Evolutionary conservation across 2,329 filamentous ascomycete species (phyloP).

Genomic region (Alternaria viburni): DNA sequence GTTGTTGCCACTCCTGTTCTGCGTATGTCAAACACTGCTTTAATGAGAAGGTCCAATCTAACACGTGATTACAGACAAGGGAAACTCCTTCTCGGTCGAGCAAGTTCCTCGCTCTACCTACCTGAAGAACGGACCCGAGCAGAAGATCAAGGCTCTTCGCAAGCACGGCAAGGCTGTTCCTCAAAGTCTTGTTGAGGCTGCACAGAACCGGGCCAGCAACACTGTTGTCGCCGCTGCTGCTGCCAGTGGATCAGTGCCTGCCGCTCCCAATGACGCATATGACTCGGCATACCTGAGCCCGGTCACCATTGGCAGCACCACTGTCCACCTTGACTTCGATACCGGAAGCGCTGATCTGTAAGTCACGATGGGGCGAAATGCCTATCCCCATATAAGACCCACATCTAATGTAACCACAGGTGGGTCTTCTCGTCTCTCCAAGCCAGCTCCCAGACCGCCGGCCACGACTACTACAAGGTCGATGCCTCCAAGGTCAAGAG

Average conservation of each 20-base stretch:
- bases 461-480: conserved; percentile 66
- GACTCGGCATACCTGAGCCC: conserved; percentile 51
- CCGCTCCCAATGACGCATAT: conserved; percentile 49
- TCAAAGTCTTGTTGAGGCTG: conserved; percentile 36
- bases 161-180: conserved; percentile 47
- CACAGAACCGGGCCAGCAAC: conserved; percentile 34
- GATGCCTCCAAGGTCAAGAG: conserved; percentile 52
- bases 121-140: conserved; percentile 48
- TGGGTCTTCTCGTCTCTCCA: conserved; percentile 72
- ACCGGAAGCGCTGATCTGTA: conserved; percentile 73
- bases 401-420: conserved; percentile 46
- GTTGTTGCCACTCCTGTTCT: conserved; percentile 39
- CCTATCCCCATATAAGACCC: no score
- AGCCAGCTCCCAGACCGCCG: conserved; percentile 55
- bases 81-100: conserved; percentile 35
- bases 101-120: conserved; percentile 39
- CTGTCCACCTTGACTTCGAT: conserved; percentile 72
- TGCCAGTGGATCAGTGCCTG: conserved; percentile 46
- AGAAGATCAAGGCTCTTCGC: conserved; percentile 49
- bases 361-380: conserved; percentile 35
- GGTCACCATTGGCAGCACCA: conserved; percentile 68
- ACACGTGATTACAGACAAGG: conserved; percentile 23
- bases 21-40: background rate
- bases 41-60: background rate
- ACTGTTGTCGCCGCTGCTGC: conserved; percentile 17